Evolutionary conservation across 139 green algal genomes (phyloP).

Genomic region (Coelastrella sp.): DNA sequence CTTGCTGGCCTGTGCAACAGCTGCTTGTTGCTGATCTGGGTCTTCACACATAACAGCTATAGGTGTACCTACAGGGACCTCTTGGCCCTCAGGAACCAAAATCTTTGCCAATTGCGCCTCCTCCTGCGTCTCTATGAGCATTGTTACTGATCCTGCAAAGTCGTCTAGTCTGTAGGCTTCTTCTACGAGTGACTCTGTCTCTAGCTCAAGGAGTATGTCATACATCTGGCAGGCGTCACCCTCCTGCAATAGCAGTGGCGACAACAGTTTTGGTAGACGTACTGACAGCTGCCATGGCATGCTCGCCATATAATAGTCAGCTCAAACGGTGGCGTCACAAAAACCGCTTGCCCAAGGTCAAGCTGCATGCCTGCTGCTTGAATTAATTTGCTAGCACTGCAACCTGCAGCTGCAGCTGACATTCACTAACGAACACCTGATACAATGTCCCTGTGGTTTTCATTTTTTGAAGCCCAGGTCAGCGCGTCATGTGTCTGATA

Average conservation of each 20-base stretch:
- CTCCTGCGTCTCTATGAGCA: slow-evolving; percentile 35
- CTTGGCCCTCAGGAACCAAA: slow-evolving; percentile 32
- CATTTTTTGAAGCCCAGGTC: no score
- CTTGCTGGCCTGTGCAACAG: neutral
- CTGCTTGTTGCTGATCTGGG: neutral
- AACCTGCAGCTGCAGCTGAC: no score
- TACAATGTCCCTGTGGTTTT: no score
- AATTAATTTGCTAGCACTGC: no score
- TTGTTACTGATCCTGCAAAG: slow-evolving; percentile 36
- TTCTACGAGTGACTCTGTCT: slow-evolving; percentile 39
- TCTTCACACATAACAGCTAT: slow-evolving; percentile 36
- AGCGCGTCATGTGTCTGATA: no score
- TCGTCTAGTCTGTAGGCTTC: slow-evolving; percentile 42
- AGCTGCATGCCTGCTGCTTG: no score
- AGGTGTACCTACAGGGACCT: slow-evolving; percentile 32
- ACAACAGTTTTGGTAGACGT: neutral
- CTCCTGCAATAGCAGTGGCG: neutral
- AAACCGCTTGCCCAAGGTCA: no score
- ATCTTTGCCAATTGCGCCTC: neutral
- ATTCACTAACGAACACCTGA: no score
- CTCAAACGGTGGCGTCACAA: no score
- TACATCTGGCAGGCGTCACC: slow-evolving; percentile 2
- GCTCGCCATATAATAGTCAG: no score
- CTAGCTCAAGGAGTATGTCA: slow-evolving; percentile 17
- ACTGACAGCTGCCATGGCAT: no score